Evolutionary conservation across 1,139 yeast genomes (phyloP).

Genomic region (Eremothecium gossypii): DNA sequence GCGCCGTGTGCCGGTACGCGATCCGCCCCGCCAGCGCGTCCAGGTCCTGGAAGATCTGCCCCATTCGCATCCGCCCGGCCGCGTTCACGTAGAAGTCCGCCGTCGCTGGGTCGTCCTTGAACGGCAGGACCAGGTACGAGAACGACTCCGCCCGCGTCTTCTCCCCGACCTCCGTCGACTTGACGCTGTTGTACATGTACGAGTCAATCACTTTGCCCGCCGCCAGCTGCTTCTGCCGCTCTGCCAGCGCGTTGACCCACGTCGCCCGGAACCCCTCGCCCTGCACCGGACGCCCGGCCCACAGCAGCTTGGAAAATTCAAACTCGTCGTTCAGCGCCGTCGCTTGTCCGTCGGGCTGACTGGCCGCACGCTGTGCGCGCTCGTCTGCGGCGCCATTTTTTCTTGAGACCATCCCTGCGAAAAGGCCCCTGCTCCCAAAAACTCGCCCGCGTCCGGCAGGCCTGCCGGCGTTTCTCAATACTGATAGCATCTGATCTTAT

Average conservation of each 20-base stretch:
- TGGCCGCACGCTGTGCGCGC: constrained; percentile 9
- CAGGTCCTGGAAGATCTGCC: constrained; percentile 84
- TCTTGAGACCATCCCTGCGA: too few species aligned
- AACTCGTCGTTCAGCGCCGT: constrained; percentile 17
- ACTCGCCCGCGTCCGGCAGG: too few species aligned
- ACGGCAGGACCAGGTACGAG: constrained; percentile 63
- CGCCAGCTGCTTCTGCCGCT: constrained; percentile 56
- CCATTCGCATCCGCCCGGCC: constrained; percentile 79
- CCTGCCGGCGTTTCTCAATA: too few species aligned
- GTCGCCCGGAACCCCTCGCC: constrained; percentile 46
- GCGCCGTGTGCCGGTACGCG: constrained; percentile 78
- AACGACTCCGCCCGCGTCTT: constrained; percentile 71
- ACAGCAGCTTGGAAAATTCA: constrained; percentile 16
- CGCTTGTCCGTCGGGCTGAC: constrained; percentile 21
- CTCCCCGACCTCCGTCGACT: constrained; percentile 61
- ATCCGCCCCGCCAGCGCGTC: constrained; percentile 86
- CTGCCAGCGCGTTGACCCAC: constrained; percentile 78
- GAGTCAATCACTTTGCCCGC: constrained; percentile 68
- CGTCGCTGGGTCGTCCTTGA: constrained; percentile 72
- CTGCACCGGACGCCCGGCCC: constrained; percentile 10
- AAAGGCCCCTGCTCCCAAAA: too few species aligned
- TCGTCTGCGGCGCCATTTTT: too few species aligned
- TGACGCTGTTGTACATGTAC: constrained; percentile 61
- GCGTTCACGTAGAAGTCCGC: constrained; percentile 86
- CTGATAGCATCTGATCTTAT: too few species aligned